Percentiles rank a stretch among this genome's conserved stretches.
These are phyloP conservation scores for Fusarium cyanostomum DNA, from an alignment of 2,329 filamentous ascomycete genomes.

Conservation along the genomic window DNA sequence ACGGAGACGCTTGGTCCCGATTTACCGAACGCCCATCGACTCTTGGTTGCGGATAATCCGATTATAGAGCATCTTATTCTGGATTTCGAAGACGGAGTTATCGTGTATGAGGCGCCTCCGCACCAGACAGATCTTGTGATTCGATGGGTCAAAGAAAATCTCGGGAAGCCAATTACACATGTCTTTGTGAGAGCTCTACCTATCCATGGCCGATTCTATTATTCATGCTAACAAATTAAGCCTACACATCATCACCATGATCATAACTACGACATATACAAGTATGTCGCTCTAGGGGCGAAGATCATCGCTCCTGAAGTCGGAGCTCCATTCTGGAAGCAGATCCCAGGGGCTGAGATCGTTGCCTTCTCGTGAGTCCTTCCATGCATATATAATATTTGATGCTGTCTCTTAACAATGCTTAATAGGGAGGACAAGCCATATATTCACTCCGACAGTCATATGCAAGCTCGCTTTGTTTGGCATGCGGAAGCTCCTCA, in stretches of 20 bases:
- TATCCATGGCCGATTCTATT: background rate
- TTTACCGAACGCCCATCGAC: background rate
- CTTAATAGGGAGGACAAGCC: background rate
- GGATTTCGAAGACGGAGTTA: slow-evolving; percentile 21
- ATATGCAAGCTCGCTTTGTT: background rate
- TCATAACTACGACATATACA: background rate
- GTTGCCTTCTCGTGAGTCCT: background rate
- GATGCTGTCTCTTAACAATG: no score
- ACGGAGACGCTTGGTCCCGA: background rate
- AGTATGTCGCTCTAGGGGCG: background rate
- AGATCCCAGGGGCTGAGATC: background rate
- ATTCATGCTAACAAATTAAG: background rate
- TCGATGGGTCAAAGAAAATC: slow-evolving; percentile 18
- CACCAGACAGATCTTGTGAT: slow-evolving; percentile 31
- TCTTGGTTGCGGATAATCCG: background rate
- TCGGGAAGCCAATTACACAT: slow-evolving; percentile 22
- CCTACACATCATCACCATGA: background rate
- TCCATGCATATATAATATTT: no score
- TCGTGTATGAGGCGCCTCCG: slow-evolving; percentile 25
- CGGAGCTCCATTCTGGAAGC: background rate
- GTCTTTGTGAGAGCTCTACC: slow-evolving; percentile 12
- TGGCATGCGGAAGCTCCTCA: background rate
- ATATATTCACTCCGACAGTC: background rate
- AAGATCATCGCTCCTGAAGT: background rate
- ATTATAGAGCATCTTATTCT: slow-evolving; percentile 12